These are phyloP conservation scores for Eurotiales sp. DNA, from an alignment of 2,329 filamentous ascomycete genomes.

Conservation along the genomic window DNA sequence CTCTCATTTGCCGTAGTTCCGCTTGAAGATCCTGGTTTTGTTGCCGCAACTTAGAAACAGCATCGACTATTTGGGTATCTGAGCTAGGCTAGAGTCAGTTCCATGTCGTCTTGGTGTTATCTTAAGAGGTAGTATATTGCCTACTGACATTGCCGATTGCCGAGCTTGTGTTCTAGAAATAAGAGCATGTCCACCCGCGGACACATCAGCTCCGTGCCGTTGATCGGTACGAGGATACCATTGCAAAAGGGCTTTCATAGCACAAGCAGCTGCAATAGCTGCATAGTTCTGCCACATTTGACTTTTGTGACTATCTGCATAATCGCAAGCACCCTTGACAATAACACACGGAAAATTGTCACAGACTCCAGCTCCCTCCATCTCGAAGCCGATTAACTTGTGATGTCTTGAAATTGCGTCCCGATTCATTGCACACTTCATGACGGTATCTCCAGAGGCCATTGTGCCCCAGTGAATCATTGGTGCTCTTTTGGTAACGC, in stretches of 20 bases:
- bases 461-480: background rate
- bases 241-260: conserved; percentile 10
- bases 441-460: background rate
- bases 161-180: background rate
- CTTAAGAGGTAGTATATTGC: no score
- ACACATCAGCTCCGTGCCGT: no score
- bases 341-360: conserved; percentile 32
- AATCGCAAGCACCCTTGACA: conserved; percentile 35
- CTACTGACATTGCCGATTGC: background rate
- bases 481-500: background rate
- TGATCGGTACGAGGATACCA: background rate
- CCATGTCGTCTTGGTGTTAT: no score
- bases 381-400: conserved; percentile 23
- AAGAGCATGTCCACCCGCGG: background rate
- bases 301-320: conserved; percentile 36
- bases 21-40: background rate
- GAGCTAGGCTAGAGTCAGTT: no score
- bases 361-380: conserved; percentile 25
- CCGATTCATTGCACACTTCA: background rate
- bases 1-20: background rate
- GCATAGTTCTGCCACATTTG: conserved; percentile 34
- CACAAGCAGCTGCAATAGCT: conserved; percentile 26
- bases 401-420: background rate
- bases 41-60: background rate
- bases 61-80: background rate